A percentile compares a stretch with the other conserved stretches of the same genome.
Conservation (phyloP, 805 yeast species). For the Brettanomyces nanus region DNA sequence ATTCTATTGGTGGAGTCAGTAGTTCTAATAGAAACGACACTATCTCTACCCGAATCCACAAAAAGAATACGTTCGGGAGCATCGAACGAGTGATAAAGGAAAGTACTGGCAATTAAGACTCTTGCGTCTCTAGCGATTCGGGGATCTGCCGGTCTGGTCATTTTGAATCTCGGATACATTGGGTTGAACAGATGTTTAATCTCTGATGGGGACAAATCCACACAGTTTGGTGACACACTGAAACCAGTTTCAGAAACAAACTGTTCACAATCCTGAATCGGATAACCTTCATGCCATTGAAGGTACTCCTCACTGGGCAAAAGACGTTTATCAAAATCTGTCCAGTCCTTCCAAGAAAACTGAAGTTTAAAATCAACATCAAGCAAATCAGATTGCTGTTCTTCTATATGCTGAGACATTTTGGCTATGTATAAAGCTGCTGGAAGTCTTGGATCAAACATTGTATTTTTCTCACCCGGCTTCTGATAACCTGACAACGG, state of each 20-base stretch:
- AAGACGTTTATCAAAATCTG: slow-evolving; percentile 18
- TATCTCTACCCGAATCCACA: slow-evolving; percentile 8
- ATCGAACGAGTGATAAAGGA: slow-evolving; percentile 24
- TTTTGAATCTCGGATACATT: slow-evolving; percentile 18
- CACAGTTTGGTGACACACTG: slow-evolving; percentile 3
- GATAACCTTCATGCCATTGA: slow-evolving; percentile 3
- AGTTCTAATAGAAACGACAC: slow-evolving; percentile 1
- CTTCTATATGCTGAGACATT: slow-evolving; percentile 6
- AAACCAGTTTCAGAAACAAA: slow-evolving; percentile 16
- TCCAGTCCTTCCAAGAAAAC: slow-evolving; percentile 27
- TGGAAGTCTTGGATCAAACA: slow-evolving; percentile 15
- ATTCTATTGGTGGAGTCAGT: not conserved
- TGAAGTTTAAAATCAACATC: slow-evolving; percentile 14
- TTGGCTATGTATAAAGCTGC: slow-evolving; percentile 9
- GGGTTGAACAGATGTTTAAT: slow-evolving; percentile 10
- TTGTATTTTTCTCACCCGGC: not conserved
- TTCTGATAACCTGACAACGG: not conserved
- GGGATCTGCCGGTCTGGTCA: slow-evolving; percentile 17
- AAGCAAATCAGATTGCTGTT: slow-evolving; percentile 1
- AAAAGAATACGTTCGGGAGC: slow-evolving; percentile 23
- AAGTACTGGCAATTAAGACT: slow-evolving; percentile 26
- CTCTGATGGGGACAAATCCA: slow-evolving; percentile 8
- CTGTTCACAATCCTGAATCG: slow-evolving; percentile 12
- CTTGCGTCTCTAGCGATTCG: slow-evolving; percentile 25
- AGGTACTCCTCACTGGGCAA: slow-evolving; percentile 15